These are phyloP conservation scores for Stagonosporopsis chrysanthemi DNA, from an alignment of 2,329 filamentous ascomycete species.

Conservation along the genomic window DNA sequence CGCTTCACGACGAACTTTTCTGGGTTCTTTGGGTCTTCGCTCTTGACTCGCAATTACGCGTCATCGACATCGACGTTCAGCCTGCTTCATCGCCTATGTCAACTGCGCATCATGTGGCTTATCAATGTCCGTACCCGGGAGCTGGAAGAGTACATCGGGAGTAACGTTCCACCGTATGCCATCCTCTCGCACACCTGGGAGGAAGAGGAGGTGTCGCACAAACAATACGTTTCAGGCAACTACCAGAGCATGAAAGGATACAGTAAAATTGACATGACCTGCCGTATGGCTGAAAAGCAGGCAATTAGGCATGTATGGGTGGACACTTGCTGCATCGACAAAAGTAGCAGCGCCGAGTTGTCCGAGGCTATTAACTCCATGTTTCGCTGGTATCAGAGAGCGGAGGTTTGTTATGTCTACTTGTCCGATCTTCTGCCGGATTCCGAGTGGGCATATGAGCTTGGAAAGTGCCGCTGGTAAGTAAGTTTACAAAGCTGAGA, in stretches of 20 bases:
- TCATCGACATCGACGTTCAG: background rate
- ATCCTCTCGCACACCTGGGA: conserved; percentile 18
- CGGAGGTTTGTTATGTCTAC: conserved; percentile 20
- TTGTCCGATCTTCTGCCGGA: conserved; percentile 9
- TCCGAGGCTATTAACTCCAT: conserved; percentile 15
- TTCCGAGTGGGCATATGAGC: background rate
- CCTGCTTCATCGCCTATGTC: background rate
- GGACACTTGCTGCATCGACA: conserved; percentile 21
- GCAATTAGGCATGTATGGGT: background rate
- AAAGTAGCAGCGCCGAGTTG: conserved; percentile 18
- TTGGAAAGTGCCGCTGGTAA: conserved; percentile 4
- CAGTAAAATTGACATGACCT: conserved; percentile 4
- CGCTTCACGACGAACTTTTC: no score
- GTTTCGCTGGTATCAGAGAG: conserved; percentile 21
- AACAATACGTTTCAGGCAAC: background rate
- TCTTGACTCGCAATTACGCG: background rate
- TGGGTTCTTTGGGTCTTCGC: background rate
- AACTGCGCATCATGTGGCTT: conserved; percentile 1
- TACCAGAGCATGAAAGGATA: background rate
- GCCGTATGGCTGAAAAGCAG: background rate
- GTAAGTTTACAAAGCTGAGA: background rate
- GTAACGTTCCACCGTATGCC: conserved; percentile 5
- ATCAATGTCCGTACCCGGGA: background rate
- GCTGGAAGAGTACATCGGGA: conserved; percentile 3
- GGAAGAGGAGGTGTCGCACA: conserved; percentile 10